These are phyloP conservation scores for Chimonanthus praecox DNA, from an alignment of 164 flowering plant species.

Conservation along the genomic window DNA sequence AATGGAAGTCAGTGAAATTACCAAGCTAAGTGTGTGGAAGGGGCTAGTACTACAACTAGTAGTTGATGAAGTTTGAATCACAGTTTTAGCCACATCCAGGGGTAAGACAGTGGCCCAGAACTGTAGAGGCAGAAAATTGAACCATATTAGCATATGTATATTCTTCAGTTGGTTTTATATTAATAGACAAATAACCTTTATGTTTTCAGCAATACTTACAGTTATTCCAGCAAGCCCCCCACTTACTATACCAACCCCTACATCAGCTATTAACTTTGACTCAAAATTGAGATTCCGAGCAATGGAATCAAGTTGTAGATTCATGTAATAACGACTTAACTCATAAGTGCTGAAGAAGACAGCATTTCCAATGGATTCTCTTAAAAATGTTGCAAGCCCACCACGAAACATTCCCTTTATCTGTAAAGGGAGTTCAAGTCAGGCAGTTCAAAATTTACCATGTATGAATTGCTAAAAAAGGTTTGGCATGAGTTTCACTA, in stretches of 20 bases:
- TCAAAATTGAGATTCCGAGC: slow-evolving; percentile 28
- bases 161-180: neutral
- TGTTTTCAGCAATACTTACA: slow-evolving; percentile 36
- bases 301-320: slow-evolving; percentile 40
- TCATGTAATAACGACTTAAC: slow-evolving; percentile 64
- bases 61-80: slow-evolving; percentile 69
- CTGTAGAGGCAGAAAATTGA: slow-evolving; percentile 27
- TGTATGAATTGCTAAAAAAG: neutral
- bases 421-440: slow-evolving; percentile 37
- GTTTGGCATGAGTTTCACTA: slow-evolving; percentile 20
- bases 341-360: slow-evolving; percentile 75
- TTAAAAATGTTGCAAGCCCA: slow-evolving; percentile 60
- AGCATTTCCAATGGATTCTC: slow-evolving; percentile 80
- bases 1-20: slow-evolving; percentile 19
- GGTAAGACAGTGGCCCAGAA: slow-evolving; percentile 84
- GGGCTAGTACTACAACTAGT: slow-evolving; percentile 53
- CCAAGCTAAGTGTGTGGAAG: slow-evolving; percentile 47
- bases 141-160: neutral
- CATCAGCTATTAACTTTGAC: slow-evolving; percentile 38
- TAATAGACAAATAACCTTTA: too few species aligned
- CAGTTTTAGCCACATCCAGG: slow-evolving; percentile 82
- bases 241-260: slow-evolving; percentile 70
- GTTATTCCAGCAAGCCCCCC: slow-evolving; percentile 91
- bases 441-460: slow-evolving; percentile 12
- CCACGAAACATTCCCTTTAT: slow-evolving; percentile 79